Percentiles rank a stretch among this genome's conserved stretches.
These are phyloP conservation scores for Cladosporium cucumerinum DNA, from an alignment of 2,329 filamentous ascomycete species.

Conservation along the genomic window DNA sequence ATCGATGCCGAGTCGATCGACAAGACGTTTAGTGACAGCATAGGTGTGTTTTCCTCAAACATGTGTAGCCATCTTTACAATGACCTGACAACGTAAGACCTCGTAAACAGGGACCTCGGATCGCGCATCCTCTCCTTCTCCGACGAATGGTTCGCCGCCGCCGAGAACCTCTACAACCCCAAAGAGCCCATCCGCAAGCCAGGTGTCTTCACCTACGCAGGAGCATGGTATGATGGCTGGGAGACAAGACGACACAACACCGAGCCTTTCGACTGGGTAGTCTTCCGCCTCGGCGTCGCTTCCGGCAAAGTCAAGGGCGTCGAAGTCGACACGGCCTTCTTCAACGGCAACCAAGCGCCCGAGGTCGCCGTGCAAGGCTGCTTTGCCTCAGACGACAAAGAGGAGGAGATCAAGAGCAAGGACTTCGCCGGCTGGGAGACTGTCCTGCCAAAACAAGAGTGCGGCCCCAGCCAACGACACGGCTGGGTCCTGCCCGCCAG, in stretches of 20 bases:
- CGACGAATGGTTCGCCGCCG: slow-evolving; percentile 61
- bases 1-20: slow-evolving; percentile 52
- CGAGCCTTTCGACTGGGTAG: slow-evolving; percentile 57
- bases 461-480: slow-evolving; percentile 70
- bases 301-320: slow-evolving; percentile 70
- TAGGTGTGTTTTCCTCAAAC: slow-evolving; percentile 33
- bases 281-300: slow-evolving; percentile 58
- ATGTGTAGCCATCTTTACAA: slow-evolving; percentile 24
- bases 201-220: slow-evolving; percentile 57
- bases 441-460: slow-evolving; percentile 66
- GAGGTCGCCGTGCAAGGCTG: slow-evolving; percentile 74
- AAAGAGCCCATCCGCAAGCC: slow-evolving; percentile 55
- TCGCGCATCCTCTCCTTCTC: slow-evolving; percentile 55
- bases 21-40: slow-evolving; percentile 54
- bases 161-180: slow-evolving; percentile 57
- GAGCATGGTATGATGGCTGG: slow-evolving; percentile 65
- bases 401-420: slow-evolving; percentile 55
- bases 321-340: slow-evolving; percentile 78
- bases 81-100: slow-evolving; percentile 36
- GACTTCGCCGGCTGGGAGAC: slow-evolving; percentile 60
- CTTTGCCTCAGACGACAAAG: slow-evolving; percentile 62
- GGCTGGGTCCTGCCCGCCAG: slow-evolving; percentile 62
- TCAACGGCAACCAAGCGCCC: slow-evolving; percentile 78
- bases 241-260: slow-evolving; percentile 61
- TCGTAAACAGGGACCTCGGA: slow-evolving; percentile 52